Evolutionary conservation across 2,329 filamentous ascomycete genomes (phyloP).

Genomic region (Colletotrichum musae): DNA sequence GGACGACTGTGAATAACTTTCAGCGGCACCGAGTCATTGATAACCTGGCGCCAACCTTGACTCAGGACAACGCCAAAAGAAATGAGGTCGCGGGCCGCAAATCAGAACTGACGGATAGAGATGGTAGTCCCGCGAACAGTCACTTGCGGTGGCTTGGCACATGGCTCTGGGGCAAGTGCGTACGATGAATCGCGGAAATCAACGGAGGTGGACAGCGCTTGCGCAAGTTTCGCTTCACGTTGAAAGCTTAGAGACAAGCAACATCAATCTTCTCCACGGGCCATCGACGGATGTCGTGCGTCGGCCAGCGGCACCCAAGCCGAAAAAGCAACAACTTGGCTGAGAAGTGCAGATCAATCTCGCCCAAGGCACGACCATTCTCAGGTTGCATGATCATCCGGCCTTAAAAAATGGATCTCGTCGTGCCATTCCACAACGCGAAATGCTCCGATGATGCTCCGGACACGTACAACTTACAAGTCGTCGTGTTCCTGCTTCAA

Average conservation of each 20-base stretch:
- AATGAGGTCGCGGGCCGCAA: conserved; percentile 4
- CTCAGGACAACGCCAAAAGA: conserved; percentile 5
- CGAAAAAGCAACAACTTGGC: conserved; percentile 1
- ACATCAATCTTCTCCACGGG: neutral
- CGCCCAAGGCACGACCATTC: conserved; percentile 20
- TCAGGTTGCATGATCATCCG: conserved; percentile 37
- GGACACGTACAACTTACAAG: conserved; percentile 5
- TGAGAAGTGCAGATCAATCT: conserved; percentile 24
- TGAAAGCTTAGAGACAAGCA: conserved; percentile 17
- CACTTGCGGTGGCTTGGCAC: neutral
- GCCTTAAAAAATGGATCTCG: conserved; percentile 38
- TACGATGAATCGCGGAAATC: conserved; percentile 19
- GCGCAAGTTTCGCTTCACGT: conserved; percentile 24
- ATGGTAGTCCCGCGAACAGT: neutral
- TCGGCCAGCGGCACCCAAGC: conserved; percentile 8
- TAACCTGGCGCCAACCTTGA: conserved; percentile 10
- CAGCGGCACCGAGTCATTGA: conserved; percentile 26
- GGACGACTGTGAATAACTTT: conserved; percentile 12
- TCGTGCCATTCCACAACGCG: conserved; percentile 23
- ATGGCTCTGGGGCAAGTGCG: neutral
- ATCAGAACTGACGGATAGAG: neutral
- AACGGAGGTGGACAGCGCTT: conserved; percentile 22
- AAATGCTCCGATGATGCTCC: conserved; percentile 32
- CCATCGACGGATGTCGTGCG: conserved; percentile 11
- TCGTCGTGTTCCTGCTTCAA: conserved; percentile 21